phyloP scores from a whole-genome alignment of 495 filamentous ascomycete species.

The Daldinia vernicosa region DNA sequence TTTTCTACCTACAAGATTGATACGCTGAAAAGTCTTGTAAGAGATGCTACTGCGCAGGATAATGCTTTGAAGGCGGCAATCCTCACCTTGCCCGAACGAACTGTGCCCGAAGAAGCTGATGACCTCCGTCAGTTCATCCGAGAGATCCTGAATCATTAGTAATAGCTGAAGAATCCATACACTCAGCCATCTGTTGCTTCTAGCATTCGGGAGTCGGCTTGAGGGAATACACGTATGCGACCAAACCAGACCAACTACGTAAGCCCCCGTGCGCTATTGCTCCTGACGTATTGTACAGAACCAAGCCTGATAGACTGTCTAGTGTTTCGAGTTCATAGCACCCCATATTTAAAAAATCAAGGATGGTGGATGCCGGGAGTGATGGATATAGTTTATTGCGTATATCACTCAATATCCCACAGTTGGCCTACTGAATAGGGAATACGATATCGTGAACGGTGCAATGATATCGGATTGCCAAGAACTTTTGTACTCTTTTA shows the following conservation, averaged over 20 bases:
- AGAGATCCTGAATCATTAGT: conserved; percentile 40
- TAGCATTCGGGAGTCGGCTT: not conserved
- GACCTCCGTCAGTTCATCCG: conserved; percentile 51
- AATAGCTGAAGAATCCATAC: not conserved
- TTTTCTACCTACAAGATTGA: conserved; percentile 52
- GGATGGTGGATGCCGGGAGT: not conserved
- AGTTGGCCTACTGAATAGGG: not conserved
- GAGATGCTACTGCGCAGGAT: conserved; percentile 53
- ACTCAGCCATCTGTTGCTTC: not conserved
- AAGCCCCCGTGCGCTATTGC: not conserved
- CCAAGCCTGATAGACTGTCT: not conserved
- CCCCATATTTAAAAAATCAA: not conserved
- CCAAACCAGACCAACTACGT: not conserved
- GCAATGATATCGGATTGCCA: not conserved
- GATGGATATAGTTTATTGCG: not conserved
- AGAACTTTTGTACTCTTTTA: not conserved
- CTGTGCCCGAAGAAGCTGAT: conserved; percentile 55
- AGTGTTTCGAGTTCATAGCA: not conserved
- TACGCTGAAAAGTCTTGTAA: conserved; percentile 50
- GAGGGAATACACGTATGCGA: not conserved
- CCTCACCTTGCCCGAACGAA: conserved; percentile 53
- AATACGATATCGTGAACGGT: not conserved
- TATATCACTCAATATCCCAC: not conserved
- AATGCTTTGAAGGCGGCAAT: conserved; percentile 52
- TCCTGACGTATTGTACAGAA: not conserved